Percentiles rank a stretch among this genome's conserved stretches.
Evolutionary conservation across 345 rosid species (phyloP).

Genomic region (Orychophragmus violaceus): DNA sequence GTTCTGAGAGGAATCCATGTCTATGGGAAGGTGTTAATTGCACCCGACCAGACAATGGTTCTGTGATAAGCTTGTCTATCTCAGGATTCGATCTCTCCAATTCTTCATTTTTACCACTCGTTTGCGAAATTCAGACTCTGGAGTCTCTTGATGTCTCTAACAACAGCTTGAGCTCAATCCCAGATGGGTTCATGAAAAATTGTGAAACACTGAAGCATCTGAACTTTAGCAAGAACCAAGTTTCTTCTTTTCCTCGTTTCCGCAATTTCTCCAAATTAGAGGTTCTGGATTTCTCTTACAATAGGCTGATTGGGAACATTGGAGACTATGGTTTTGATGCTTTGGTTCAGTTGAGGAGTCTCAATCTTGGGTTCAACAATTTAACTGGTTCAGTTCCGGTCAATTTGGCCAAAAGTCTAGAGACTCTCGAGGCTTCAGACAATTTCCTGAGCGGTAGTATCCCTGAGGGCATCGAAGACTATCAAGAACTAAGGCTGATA

Average conservation of each 20-base stretch:
- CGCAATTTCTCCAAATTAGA: slow-evolving; percentile 44
- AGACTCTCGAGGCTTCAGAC: slow-evolving; percentile 43
- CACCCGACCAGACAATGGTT: slow-evolving; percentile 29
- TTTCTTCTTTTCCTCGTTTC: slow-evolving; percentile 45
- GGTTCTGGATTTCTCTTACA: slow-evolving; percentile 54
- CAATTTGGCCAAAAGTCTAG: slow-evolving; percentile 33
- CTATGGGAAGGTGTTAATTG: slow-evolving; percentile 54
- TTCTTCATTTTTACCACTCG: slow-evolving; percentile 37
- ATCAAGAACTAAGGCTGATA: slow-evolving; percentile 33
- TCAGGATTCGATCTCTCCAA: slow-evolving; percentile 34
- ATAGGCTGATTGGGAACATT: slow-evolving; percentile 32
- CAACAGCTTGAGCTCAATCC: slow-evolving; percentile 47
- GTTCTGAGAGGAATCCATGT: slow-evolving; percentile 42
- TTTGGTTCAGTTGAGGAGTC: slow-evolving; percentile 40
- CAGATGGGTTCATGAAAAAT: slow-evolving; percentile 33
- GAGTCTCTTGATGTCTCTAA: slow-evolving; percentile 47
- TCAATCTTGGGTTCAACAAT: slow-evolving; percentile 38
- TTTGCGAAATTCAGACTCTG: slow-evolving; percentile 54
- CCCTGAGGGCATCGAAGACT: slow-evolving; percentile 37
- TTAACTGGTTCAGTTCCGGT: slow-evolving; percentile 45
- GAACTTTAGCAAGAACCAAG: slow-evolving; percentile 47
- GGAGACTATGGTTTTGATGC: slow-evolving; percentile 37
- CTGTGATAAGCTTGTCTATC: slow-evolving; percentile 35
- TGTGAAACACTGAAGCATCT: slow-evolving; percentile 47
- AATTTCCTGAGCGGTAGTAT: slow-evolving; percentile 39